These are phyloP conservation scores for Apiospora malaysiana DNA, from an alignment of 2,329 filamentous ascomycete genomes.

Conservation along the genomic window DNA sequence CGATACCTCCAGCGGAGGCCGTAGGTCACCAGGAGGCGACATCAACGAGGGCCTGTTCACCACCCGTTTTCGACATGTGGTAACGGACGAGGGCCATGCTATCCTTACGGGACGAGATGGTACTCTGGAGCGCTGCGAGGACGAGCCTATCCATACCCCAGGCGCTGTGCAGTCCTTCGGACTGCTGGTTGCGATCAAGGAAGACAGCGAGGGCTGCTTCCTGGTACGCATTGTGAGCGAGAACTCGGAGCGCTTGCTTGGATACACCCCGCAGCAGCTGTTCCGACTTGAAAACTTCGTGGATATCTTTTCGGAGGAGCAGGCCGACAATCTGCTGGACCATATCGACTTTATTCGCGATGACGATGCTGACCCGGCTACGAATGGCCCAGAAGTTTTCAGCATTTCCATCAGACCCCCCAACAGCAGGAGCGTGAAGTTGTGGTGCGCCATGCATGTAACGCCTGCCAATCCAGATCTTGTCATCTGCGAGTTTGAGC, in stretches of 20 bases:
- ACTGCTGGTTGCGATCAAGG: conserved; percentile 74
- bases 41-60: conserved; percentile 61
- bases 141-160: conserved; percentile 88
- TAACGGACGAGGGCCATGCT: conserved; percentile 79
- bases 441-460: conserved; percentile 89
- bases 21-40: conserved; percentile 23
- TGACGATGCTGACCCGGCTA: conserved; percentile 75
- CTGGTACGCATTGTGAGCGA: conserved; percentile 79
- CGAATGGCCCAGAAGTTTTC: conserved; percentile 86
- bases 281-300: conserved; percentile 78
- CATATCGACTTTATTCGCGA: conserved; percentile 89
- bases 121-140: conserved; percentile 80
- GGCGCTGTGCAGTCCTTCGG: conserved; percentile 85
- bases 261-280: conserved; percentile 76
- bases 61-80: conserved; percentile 77
- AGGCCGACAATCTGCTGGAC: conserved; percentile 81
- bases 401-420: conserved; percentile 73
- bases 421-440: conserved; percentile 62
- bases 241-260: conserved; percentile 77
- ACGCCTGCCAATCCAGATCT: conserved; percentile 71
- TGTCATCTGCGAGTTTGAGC: conserved; percentile 86
- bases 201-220: conserved; percentile 71
- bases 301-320: conserved; percentile 84
- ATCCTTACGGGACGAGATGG: conserved; percentile 82
- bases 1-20: neutral